Conservation (phyloP, 83 land plant genomes). For the Thuja plicata region DNA sequence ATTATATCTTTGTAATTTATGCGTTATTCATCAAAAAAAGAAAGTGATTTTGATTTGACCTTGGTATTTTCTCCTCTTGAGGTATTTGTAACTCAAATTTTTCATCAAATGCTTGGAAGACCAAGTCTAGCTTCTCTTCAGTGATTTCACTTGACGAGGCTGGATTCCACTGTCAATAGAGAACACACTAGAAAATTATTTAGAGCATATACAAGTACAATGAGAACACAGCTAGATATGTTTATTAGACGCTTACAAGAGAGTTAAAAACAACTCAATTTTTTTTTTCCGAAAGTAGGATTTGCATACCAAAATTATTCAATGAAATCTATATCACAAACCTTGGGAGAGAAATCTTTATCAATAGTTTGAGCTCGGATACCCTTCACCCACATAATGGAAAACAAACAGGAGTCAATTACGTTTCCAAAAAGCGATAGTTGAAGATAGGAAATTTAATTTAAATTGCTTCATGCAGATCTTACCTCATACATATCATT, state of each 20-base stretch:
- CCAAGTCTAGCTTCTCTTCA: conserved; percentile 45
- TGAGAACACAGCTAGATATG: not conserved
- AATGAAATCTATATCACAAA: conserved; percentile 13
- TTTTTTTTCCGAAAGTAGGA: not conserved
- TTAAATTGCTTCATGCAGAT: not conserved
- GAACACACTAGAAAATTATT: not conserved
- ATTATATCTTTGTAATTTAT: no score
- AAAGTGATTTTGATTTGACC: conserved; percentile 33
- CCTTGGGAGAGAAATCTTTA: conserved; percentile 87
- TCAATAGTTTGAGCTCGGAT: conserved; percentile 76
- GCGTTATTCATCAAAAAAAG: no score
- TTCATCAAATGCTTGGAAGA: conserved; percentile 60
- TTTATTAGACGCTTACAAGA: not conserved
- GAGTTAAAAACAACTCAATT: not conserved
- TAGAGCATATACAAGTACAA: conserved; percentile 5
- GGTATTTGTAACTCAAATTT: conserved; percentile 65
- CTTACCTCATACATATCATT: conserved; percentile 83
- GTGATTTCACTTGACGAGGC: conserved; percentile 44
- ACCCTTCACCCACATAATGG: conserved; percentile 44
- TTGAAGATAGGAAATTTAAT: not conserved
- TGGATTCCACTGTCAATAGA: conserved; percentile 70
- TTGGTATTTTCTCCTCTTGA: conserved; percentile 34
- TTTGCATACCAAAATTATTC: not conserved
- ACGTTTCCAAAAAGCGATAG: not conserved
- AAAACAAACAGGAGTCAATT: not conserved